Evolutionary conservation across 1,284 basidiomycete species (phyloP), one percentile per base, ranked within the genome.

Genomic region (Cryptococcus sp.): DNA sequence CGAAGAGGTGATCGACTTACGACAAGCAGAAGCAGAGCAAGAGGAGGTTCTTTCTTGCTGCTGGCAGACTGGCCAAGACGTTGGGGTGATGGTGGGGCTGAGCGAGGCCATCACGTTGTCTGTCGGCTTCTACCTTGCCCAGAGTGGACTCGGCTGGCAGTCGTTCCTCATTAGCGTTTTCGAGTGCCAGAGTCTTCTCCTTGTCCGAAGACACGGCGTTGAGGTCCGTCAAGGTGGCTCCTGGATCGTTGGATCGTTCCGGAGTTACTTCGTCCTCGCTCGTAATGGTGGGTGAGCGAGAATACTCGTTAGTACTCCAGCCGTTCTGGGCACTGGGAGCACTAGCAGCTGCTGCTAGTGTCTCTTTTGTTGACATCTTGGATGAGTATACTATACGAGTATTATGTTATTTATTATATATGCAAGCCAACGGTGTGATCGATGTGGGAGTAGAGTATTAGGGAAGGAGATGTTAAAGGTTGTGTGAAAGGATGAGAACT

Each of bases 21-120:
- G 59, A 62, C 4, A 70, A 56, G 61, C 70, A 68, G 68, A 74
- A 77, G 57, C 67, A 69, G 5, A 74, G 45, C 1, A 74, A 50
- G 6, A 77, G 65, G 27, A 74, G 35, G 50, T 54, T 67, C 62
- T 77, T 76, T 42, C 66, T 54, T 19, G 55, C 55, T 0, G 57
- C 16, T 1, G 66, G 61, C 19, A 76, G 53, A 15, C 50, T n/a
- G 5, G 72, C 54, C 16, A 76, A 63, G 0, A 57, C 62, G 38
- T 67, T 70, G 35, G 62, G 39, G 27, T 40, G 55, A 20, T 56
- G 56, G 22, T 58, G 53, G 5, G 59, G 50, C 8, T 56, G 44
- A 25, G 39, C 49, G 27, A 55, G 53, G 35, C 59, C 58, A 13
- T 54, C 48, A 6, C 31, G 46, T 38, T 57, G 50, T 52, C 56